phyloP scores from a whole-genome alignment of 257 asterid genomes.

The Henckelia pumila region DNA sequence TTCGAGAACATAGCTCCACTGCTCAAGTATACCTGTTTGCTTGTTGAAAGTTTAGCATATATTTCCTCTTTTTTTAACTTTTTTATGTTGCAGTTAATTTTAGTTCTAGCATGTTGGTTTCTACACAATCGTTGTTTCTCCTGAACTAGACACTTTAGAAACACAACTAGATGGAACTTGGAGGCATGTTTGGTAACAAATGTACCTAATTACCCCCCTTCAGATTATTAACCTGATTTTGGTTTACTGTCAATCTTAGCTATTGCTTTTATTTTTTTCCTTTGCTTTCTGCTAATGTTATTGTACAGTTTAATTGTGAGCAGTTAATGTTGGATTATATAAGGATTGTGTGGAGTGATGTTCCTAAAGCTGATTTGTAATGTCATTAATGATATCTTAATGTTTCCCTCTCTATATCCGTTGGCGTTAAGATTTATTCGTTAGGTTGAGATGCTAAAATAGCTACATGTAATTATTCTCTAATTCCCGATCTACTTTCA shows the following conservation, averaged over 20 bases:
- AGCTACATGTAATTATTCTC: not conserved
- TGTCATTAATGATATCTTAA: not conserved
- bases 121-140: slow-evolving; percentile 1
- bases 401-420: not conserved
- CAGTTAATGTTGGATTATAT: slow-evolving; percentile 5
- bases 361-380: not conserved
- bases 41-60: slow-evolving; percentile 6
- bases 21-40: not conserved
- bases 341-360: slow-evolving; percentile 10
- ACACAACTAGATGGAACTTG: not conserved
- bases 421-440: not conserved
- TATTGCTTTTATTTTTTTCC: slow-evolving; percentile 11
- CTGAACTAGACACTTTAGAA: slow-evolving; percentile 9
- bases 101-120: not conserved
- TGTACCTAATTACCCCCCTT: not conserved
- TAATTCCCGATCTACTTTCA: slow-evolving; percentile 13
- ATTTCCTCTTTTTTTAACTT: not conserved
- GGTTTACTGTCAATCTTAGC: slow-evolving; percentile 11
- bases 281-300: slow-evolving; percentile 20
- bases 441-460: not conserved
- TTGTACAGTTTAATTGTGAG: not conserved
- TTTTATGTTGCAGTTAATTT: slow-evolving; percentile 4
- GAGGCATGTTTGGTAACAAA: not conserved
- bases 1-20: not conserved
- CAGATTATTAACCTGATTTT: not conserved